phyloP scores from a whole-genome alignment of 2,329 filamentous ascomycete species.

The Harringtonia aguacate region DNA sequence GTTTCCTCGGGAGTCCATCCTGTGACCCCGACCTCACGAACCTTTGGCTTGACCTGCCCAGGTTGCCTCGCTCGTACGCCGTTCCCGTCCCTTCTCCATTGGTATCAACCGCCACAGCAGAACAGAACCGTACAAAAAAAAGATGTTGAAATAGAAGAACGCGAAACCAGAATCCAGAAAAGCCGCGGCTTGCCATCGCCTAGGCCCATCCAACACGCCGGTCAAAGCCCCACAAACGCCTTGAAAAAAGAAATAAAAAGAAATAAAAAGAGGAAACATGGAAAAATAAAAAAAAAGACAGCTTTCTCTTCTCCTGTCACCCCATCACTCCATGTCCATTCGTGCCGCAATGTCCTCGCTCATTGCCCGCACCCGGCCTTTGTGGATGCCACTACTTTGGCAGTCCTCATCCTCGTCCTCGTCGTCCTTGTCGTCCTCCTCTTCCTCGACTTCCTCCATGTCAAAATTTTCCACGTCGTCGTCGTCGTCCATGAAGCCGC shows the following conservation, averaged over 20 bases:
- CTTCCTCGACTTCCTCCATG: conserved; percentile 30
- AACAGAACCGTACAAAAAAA: neutral
- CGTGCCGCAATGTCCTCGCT: conserved; percentile 52
- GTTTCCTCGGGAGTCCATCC: neutral
- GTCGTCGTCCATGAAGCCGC: conserved; percentile 33
- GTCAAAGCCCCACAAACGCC: too few relatives aligned
- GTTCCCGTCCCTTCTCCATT: too few relatives aligned
- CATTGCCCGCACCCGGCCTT: conserved; percentile 39
- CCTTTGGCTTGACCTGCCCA: neutral
- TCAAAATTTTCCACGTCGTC: conserved; percentile 18
- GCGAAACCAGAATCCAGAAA: neutral
- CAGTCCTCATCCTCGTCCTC: conserved; percentile 25
- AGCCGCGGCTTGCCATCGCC: neutral
- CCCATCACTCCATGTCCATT: conserved; percentile 51
- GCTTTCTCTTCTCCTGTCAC: too few relatives aligned
- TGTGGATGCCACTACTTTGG: too few relatives aligned
- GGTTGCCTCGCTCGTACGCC: too few relatives aligned
- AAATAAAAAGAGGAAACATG: neutral
- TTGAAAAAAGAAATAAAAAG: neutral
- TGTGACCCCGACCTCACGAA: neutral
- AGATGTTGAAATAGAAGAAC: neutral
- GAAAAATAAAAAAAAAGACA: neutral
- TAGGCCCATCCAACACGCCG: neutral
- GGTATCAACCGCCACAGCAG: too few relatives aligned
- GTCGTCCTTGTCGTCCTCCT: conserved; percentile 26